phyloP scores from a whole-genome alignment of 352 stramenopile genomes.

The Thalassiosira livingstoniorum region DNA sequence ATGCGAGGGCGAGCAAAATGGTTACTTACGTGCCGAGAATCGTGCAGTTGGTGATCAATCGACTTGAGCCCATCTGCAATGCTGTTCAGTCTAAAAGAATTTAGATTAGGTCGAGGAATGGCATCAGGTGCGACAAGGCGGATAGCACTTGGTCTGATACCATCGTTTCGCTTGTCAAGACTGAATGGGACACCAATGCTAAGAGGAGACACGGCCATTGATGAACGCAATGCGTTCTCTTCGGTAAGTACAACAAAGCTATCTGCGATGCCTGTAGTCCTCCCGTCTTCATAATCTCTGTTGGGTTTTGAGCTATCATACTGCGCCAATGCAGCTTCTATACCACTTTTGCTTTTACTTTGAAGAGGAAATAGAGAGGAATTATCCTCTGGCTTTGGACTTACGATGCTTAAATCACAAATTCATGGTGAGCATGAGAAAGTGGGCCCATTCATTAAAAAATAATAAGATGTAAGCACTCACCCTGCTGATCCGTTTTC shows the following conservation, averaged over 20 bases:
- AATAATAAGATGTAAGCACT: background rate
- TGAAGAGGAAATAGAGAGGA: constrained; percentile 18
- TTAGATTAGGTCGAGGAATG: constrained; percentile 26
- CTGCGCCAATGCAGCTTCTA: constrained; percentile 55
- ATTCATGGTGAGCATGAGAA: too few relatives aligned
- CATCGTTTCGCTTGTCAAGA: constrained; percentile 51
- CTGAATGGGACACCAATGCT: constrained; percentile 52
- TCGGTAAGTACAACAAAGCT: constrained; percentile 33
- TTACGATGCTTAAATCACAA: constrained; percentile 36
- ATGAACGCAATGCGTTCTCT: constrained; percentile 17
- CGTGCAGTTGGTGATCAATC: constrained; percentile 34
- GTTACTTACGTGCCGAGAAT: constrained; percentile 12
- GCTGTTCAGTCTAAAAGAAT: constrained; percentile 13
- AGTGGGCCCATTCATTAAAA: background rate
- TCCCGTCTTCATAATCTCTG: constrained; percentile 19
- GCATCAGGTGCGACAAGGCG: constrained; percentile 40
- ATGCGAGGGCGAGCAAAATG: background rate
- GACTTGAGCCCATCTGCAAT: constrained; percentile 36
- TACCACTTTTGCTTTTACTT: constrained; percentile 49
- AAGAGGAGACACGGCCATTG: constrained; percentile 48
- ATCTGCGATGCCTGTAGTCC: constrained; percentile 17
- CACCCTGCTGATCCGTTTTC: constrained; percentile 14
- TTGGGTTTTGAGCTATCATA: constrained; percentile 43
- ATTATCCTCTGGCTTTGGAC: constrained; percentile 35
- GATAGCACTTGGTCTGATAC: constrained; percentile 39